Conservation (phyloP, 768 basidiomycete genomes). For the Ramaria sp. region DNA sequence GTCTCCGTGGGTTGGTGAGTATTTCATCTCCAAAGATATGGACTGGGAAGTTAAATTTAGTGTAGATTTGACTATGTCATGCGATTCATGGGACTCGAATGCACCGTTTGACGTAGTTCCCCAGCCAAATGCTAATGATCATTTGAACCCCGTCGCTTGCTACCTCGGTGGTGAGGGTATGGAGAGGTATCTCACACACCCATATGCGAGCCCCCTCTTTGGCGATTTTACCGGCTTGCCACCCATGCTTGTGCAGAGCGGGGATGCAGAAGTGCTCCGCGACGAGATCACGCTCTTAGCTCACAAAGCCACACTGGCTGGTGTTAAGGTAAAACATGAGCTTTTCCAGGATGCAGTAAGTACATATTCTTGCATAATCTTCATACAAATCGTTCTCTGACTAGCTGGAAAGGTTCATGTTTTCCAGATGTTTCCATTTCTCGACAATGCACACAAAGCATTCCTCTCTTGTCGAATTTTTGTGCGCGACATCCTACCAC, state of each 20-base stretch:
- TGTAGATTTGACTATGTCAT: constrained; percentile 88
- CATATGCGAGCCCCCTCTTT: constrained; percentile 92
- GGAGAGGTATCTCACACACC: constrained; percentile 82
- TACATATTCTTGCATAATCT: constrained; percentile 8
- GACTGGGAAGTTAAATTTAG: background rate
- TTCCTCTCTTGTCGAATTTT: constrained; percentile 65
- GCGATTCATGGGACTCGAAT: constrained; percentile 97
- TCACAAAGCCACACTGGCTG: constrained; percentile 82
- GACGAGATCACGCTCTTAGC: constrained; percentile 89
- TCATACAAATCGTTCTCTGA: background rate
- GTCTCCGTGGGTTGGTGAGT: constrained; percentile 93
- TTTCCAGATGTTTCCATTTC: constrained; percentile 82
- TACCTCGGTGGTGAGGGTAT: constrained; percentile 73
- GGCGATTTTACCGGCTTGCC: constrained; percentile 81
- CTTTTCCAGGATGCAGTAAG: constrained; percentile 84
- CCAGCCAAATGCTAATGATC: constrained; percentile 58
- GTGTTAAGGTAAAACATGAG: constrained; percentile 81
- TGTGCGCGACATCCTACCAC: constrained; percentile 47
- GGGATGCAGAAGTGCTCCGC: constrained; percentile 90
- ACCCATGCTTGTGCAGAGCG: constrained; percentile 83
- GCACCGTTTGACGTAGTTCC: constrained; percentile 77
- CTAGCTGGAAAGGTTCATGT: constrained; percentile 59
- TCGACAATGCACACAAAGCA: constrained; percentile 51
- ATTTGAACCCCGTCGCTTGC: constrained; percentile 88
- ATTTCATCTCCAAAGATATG: constrained; percentile 3